These are phyloP conservation scores for Venturiaceae sp. DNA, from an alignment of 2,329 filamentous ascomycete genomes.

Conservation along the genomic window DNA sequence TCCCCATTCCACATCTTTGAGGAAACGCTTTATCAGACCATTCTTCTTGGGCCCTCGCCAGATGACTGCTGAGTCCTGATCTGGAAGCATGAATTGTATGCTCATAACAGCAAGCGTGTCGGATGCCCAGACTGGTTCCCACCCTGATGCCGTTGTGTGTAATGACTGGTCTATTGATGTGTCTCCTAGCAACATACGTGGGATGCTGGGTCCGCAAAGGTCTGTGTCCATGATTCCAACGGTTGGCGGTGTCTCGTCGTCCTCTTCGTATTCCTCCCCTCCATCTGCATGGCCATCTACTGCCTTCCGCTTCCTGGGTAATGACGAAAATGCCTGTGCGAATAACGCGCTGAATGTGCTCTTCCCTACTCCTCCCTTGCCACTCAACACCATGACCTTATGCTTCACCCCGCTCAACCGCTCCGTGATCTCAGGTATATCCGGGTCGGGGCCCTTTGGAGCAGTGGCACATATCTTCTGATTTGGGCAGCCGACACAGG, in stretches of 20 bases:
- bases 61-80: conserved; percentile 88
- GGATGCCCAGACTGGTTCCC: conserved; percentile 85
- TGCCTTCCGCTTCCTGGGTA: background rate
- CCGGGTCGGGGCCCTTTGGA: conserved; percentile 90
- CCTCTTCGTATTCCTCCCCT: conserved; percentile 2
- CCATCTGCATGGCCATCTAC: background rate
- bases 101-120: conserved; percentile 96
- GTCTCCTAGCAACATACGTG: conserved; percentile 95
- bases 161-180: conserved; percentile 47
- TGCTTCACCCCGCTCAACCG: conserved; percentile 75
- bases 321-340: conserved; percentile 69
- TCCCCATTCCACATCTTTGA: conserved; percentile 98
- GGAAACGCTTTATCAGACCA: conserved; percentile 91
- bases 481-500: conserved; percentile 91
- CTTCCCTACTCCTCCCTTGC: conserved; percentile 95
- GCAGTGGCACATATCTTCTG: conserved; percentile 90
- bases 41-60: conserved; percentile 99
- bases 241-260: conserved; percentile 35
- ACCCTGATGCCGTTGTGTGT: conserved; percentile 78
- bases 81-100: conserved; percentile 96
- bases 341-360: conserved; percentile 86
- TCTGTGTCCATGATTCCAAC: conserved; percentile 98
- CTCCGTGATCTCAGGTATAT: conserved; percentile 78
- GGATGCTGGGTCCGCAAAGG: conserved; percentile 91
- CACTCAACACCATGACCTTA: conserved; percentile 86